Percentiles rank a stretch among this genome's conserved stretches.
phyloP scores from a whole-genome alignment of 768 basidiomycete genomes.

The Amylocystis lapponica region DNA sequence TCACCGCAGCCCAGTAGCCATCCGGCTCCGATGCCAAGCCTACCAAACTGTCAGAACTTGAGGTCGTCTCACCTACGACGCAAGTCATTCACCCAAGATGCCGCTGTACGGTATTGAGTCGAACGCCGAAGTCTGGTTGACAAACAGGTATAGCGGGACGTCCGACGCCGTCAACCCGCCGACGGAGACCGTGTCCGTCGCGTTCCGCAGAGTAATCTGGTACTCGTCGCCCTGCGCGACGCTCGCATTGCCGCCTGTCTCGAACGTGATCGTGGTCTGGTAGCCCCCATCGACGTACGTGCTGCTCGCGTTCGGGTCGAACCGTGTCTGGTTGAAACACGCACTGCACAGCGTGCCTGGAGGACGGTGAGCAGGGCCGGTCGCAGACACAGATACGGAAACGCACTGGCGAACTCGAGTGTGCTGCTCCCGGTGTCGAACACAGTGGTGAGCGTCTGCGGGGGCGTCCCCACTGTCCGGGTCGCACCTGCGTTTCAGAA shows the following conservation, averaged over 20 bases:
- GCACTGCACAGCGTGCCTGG: too few relatives aligned
- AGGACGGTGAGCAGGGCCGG: too few relatives aligned
- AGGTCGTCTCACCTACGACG: too few relatives aligned
- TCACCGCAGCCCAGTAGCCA: conserved; percentile 43
- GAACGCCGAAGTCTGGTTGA: conserved; percentile 47
- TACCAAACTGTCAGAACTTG: too few relatives aligned
- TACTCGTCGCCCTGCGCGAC: conserved; percentile 40
- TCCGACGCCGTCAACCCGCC: conserved; percentile 36
- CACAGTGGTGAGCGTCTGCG: conserved; percentile 42
- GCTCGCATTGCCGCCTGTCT: conserved; percentile 49
- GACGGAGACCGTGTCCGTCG: conserved; percentile 43
- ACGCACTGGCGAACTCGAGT: conserved; percentile 45
- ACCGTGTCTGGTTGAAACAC: conserved; percentile 41
- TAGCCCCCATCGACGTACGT: conserved; percentile 43
- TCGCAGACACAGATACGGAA: too few relatives aligned
- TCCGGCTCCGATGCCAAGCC: conserved; percentile 46
- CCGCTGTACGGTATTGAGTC: conserved; percentile 51
- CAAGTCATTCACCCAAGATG: conserved; percentile 40
- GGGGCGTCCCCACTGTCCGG: conserved; percentile 47
- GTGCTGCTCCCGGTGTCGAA: conserved; percentile 52
- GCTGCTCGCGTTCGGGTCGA: conserved; percentile 42
- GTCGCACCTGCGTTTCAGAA: too few relatives aligned
- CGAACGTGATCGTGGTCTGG: conserved; percentile 43
- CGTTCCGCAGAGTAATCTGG: conserved; percentile 39
- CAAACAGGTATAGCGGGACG: conserved; percentile 44